Percentiles rank a stretch among this genome's conserved stretches.
These are phyloP conservation scores for Berberis thunbergii DNA, from an alignment of 164 flowering plant species.

Conservation along the genomic window DNA sequence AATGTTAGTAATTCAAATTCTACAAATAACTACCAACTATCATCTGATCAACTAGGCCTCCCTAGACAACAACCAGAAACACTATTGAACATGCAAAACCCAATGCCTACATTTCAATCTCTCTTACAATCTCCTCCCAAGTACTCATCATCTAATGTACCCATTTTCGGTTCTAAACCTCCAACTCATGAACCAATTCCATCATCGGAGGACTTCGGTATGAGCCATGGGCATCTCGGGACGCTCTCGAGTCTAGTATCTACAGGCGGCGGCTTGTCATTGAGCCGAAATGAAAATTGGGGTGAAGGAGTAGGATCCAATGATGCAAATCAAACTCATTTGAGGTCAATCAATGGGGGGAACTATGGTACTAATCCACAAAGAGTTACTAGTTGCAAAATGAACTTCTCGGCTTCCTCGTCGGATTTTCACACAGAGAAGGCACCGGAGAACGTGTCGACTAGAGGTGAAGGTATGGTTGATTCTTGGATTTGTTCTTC, in stretches of 20 bases:
- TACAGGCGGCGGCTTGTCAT: too few relatives aligned
- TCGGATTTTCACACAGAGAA: constrained; percentile 21
- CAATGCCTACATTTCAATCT: constrained; percentile 34
- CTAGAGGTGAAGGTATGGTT: constrained; percentile 49
- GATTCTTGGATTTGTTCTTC: constrained; percentile 60
- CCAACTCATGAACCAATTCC: background rate
- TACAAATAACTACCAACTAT: constrained; percentile 15
- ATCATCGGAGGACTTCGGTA: constrained; percentile 8
- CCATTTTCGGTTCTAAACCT: background rate
- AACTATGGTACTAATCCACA: constrained; percentile 8
- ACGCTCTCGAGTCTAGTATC: constrained; percentile 10
- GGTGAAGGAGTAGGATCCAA: constrained; percentile 9
- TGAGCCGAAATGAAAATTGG: constrained; percentile 5
- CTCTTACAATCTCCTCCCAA: constrained; percentile 15
- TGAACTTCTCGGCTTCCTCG: constrained; percentile 25
- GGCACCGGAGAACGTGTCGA: constrained; percentile 30
- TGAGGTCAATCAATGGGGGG: constrained; percentile 20
- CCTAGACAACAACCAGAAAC: constrained; percentile 11
- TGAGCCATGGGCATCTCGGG: constrained; percentile 7
- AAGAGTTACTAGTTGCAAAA: constrained; percentile 19
- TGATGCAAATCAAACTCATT: constrained; percentile 13
- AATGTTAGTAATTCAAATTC: constrained; percentile 8
- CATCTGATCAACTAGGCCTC: constrained; percentile 20
- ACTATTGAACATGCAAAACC: constrained; percentile 12
- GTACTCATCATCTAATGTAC: constrained; percentile 12